Percentiles rank a stretch among this genome's conserved stretches.
phyloP scores from a whole-genome alignment of 257 asterid genomes.

The Ophiorrhiza pumila region DNA sequence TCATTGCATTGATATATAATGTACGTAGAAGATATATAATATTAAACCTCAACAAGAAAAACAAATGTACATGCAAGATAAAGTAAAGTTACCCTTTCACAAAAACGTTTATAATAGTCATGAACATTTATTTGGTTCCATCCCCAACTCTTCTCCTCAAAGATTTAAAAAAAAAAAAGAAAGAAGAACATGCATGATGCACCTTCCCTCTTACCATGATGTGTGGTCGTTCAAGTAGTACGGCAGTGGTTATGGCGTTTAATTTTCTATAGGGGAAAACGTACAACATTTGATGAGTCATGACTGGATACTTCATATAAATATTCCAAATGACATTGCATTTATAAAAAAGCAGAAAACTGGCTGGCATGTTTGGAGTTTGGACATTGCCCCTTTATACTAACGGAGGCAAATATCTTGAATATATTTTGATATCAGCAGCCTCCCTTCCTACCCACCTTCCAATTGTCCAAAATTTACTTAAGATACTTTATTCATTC shows the following conservation, averaged over 20 bases:
- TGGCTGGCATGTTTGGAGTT: conserved; percentile 79
- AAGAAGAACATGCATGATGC: too few species aligned
- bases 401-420: conserved; percentile 69
- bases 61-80: too few species aligned
- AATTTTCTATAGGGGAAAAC: neutral
- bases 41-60: too few species aligned
- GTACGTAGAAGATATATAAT: too few species aligned
- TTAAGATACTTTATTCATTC: neutral
- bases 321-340: conserved; percentile 23
- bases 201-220: too few species aligned
- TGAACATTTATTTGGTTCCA: too few species aligned
- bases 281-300: neutral
- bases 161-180: too few species aligned
- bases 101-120: too few species aligned
- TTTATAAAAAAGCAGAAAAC: conserved; percentile 33
- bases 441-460: conserved; percentile 53
- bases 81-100: too few species aligned
- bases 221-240: too few species aligned
- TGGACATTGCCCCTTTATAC: conserved; percentile 46
- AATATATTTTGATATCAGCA: conserved; percentile 49
- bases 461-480: conserved; percentile 31
- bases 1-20: too few species aligned
- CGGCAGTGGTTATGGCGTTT: neutral
- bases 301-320: conserved; percentile 3
- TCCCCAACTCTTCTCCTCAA: too few species aligned